Evolutionary conservation across 2,329 filamentous ascomycete genomes (phyloP).

Genomic region (Colletotrichum lindemuthianum): DNA sequence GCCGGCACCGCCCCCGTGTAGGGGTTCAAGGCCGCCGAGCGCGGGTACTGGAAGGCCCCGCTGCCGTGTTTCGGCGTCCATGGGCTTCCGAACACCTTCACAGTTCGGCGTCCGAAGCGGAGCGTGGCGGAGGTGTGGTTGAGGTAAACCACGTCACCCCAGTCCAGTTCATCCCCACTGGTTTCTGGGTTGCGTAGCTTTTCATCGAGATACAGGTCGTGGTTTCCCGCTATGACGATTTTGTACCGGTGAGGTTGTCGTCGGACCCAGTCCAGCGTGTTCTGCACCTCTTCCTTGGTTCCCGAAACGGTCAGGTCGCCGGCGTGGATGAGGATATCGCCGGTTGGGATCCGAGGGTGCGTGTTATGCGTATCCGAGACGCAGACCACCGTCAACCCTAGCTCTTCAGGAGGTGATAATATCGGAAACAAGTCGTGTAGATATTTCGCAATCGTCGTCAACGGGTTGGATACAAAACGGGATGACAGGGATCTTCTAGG

Average conservation of each 20-base stretch:
- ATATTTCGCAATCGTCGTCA: constrained; percentile 10
- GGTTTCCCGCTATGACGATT: constrained; percentile 58
- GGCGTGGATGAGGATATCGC: constrained; percentile 58
- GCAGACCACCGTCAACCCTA: constrained; percentile 45
- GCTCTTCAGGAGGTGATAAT: not conserved
- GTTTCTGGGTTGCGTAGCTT: constrained; percentile 12
- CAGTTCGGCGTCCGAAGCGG: constrained; percentile 17
- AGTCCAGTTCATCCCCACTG: constrained; percentile 31
- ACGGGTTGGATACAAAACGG: constrained; percentile 8
- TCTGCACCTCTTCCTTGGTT: constrained; percentile 51
- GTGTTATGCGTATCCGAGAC: constrained; percentile 58
- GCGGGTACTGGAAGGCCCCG: constrained; percentile 55
- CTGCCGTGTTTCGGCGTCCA: constrained; percentile 45
- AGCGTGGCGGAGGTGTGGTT: constrained; percentile 37
- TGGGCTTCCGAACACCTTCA: constrained; percentile 50
- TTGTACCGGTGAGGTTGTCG: constrained; percentile 53
- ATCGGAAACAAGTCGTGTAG: constrained; percentile 24
- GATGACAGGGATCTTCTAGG: not conserved
- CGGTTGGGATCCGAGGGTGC: constrained; percentile 48
- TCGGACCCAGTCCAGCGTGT: constrained; percentile 53
- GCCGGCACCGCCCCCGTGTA: constrained; percentile 41
- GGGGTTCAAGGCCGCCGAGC: constrained; percentile 38
- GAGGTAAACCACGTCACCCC: constrained; percentile 42
- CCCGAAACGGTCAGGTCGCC: constrained; percentile 59
- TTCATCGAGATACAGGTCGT: constrained; percentile 49